Base-by-base conservation (phyloP, 2,329 filamentous ascomycete genomes). In the Ophiostoma australiae region DNA sequence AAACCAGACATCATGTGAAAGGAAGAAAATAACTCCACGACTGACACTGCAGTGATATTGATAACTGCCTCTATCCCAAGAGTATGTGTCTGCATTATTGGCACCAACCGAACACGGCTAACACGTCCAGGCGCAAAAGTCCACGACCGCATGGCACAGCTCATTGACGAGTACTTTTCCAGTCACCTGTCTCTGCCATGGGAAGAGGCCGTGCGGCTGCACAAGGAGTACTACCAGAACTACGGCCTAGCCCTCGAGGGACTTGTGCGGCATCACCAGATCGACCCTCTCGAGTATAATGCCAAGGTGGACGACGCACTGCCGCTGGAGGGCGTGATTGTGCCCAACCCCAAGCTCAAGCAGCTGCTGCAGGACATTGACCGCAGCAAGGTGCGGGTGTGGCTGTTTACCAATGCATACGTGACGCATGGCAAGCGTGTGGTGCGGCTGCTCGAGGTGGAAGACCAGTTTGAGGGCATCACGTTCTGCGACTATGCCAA, bases 161-260 rank as follows among this genome's bases (percentile, higher is more conserved):
- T 97, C 73, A 99, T 98, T 77, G 84, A 87, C 76, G 77, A 83
- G 72, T 87, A 87, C 78, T 89, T 88, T 75, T 79, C 83, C 69
- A 84, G 84, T 70, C 93, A 97, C 79, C 87, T 98, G 4, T 86
- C 89, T 31, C 83, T 98, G 2, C 85, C 87, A 1, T 84, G 85
- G 75, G 85, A 92, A 70, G 94, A 98, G 72, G 95, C 95, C n/a
- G 88, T 88, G 72, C 86, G 90, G 76, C 87, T 99, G 35, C 95
- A 98, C 80, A 85, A 89, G 79, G 91, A 94, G 76, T 99, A 99
- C 83, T 99, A 98, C 83, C 90, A 89, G 77, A 93, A 92, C 79
- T 99, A 99, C 79, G 95, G 96, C 39, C 87, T 99, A n/a, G 95
- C 95, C 39, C 96, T 99, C 74, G 93, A 98, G 81, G 95, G 95